These are phyloP conservation scores for Paramecium sonneborni DNA, from an alignment of 73 alveolate genomes.

Conservation along the genomic window DNA sequence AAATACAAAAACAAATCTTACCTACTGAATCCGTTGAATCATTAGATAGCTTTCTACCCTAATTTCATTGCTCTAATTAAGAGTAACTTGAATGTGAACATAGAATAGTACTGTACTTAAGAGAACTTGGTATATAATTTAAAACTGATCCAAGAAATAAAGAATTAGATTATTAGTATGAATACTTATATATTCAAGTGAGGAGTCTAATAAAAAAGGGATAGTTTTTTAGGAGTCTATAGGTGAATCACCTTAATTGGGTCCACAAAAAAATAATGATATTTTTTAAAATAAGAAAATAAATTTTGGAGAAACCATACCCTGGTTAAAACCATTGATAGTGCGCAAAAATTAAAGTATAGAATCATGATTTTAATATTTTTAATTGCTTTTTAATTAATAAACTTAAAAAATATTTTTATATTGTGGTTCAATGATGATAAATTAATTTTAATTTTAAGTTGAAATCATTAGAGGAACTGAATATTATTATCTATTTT, in stretches of 20 bases:
- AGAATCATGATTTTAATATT: background rate
- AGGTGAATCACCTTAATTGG: background rate
- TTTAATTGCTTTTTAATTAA: background rate
- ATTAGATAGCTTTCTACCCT: slow-evolving; percentile 24
- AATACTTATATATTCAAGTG: background rate
- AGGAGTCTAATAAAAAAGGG: background rate
- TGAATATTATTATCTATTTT: no score
- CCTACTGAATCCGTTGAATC: slow-evolving; percentile 52
- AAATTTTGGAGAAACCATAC: background rate
- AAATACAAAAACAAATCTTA: background rate
- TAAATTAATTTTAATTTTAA: no score
- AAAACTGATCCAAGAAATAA: slow-evolving; percentile 45
- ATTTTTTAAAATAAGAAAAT: background rate
- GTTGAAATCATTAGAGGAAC: no score
- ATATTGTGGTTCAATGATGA: background rate
- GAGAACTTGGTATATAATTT: background rate
- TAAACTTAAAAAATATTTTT: background rate
- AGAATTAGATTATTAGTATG: slow-evolving; percentile 29
- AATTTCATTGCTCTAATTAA: slow-evolving; percentile 5
- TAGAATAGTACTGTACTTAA: background rate
- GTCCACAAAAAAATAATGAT: background rate
- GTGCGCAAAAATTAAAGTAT: background rate
- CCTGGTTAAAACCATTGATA: slow-evolving; percentile 12
- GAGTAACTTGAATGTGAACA: slow-evolving; percentile 51
- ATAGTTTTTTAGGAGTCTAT: background rate